Evolutionary conservation across 495 filamentous ascomycete species (phyloP), one percentile per base, ranked within the genome.

Genomic region (Aspergillus diversus): DNA sequence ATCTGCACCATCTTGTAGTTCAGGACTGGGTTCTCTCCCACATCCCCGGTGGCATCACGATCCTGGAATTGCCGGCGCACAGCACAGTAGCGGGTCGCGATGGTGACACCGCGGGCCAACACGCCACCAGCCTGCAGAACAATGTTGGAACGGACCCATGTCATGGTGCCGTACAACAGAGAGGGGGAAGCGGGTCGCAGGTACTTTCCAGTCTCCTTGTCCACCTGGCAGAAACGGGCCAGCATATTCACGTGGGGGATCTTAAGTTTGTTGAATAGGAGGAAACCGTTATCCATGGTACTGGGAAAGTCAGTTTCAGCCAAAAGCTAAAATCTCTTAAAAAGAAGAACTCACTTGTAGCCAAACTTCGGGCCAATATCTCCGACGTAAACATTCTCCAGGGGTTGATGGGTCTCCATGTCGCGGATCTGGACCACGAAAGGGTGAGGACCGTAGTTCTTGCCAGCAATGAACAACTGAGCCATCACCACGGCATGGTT

Each of bases 1-100:
- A 89, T 80, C 69, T 91, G 88, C n/a, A 91, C 89, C 80, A 88
- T 90, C 57, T 87, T 89, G 72, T 92, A 92, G 70, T 89, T 87
- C 39, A 92, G 77, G 0, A 92, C 89, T 66, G 86, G 87, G 63
- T 81, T 89, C 71, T 92, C 90, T 34, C 82, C 84, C 5, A 78
- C 77, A 51, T 81, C 73, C 57, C 69, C 71, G 34, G 79, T 76
- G 2, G 84, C 84, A 74, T 91, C 87, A 6, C 85, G 81, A 66
- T 90, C 88, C 67, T 88, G 84, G 73, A 91, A 92, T 70, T 92
- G 90, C 31, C 86, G 76, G 5, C 90, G 81, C 27, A 90, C 82
- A 15, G 88, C 81, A 57, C 82, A 83, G 74, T 92, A 92, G 16
- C 90, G 77, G 33, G 84, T 87, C 1, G 90, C 89, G 51, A 92